phyloP scores from a whole-genome alignment of 768 basidiomycete genomes.

The Punctularia strigosozonata region DNA sequence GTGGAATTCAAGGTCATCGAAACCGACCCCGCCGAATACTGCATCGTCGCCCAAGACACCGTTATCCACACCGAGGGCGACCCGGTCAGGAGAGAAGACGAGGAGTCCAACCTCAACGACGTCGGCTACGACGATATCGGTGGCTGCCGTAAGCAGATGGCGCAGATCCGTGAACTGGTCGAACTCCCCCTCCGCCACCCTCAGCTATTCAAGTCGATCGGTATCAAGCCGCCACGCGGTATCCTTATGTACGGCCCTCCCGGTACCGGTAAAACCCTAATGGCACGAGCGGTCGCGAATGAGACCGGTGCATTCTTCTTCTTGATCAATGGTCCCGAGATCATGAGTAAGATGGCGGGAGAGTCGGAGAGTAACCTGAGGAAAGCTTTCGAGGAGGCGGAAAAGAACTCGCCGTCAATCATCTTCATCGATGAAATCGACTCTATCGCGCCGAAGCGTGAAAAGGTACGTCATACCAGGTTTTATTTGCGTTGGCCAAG shows the following conservation, averaged over 20 bases:
- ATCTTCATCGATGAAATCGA: slow-evolving; percentile 99
- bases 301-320: slow-evolving; percentile 99
- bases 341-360: slow-evolving; percentile 99
- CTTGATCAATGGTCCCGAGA: slow-evolving; percentile 98
- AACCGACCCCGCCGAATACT: slow-evolving; percentile 95
- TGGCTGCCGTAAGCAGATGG: slow-evolving; percentile 99
- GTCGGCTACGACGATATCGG: slow-evolving; percentile 99
- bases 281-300: slow-evolving; percentile 99
- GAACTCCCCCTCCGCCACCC: slow-evolving; percentile 97
- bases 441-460: slow-evolving; percentile 98
- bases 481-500: slow-evolving; percentile 1
- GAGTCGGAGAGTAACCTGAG: slow-evolving; percentile 95
- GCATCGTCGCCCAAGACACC: slow-evolving; percentile 98
- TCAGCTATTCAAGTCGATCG: slow-evolving; percentile 98
- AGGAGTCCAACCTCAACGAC: slow-evolving; percentile 91
- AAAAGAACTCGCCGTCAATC: slow-evolving; percentile 99
- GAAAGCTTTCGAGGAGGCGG: slow-evolving; percentile 98
- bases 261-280: slow-evolving; percentile 98
- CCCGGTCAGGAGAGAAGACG: slow-evolving; percentile 96
- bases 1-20: slow-evolving; percentile 99
- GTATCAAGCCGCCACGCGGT: slow-evolving; percentile 99
- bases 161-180: slow-evolving; percentile 97
- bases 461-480: slow-evolving; percentile 53
- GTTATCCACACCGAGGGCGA: slow-evolving; percentile 98
- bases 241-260: slow-evolving; percentile 98